Evolutionary conservation across 2,329 filamentous ascomycete species (phyloP).

Genomic region (Paramyrothecium sp.): DNA sequence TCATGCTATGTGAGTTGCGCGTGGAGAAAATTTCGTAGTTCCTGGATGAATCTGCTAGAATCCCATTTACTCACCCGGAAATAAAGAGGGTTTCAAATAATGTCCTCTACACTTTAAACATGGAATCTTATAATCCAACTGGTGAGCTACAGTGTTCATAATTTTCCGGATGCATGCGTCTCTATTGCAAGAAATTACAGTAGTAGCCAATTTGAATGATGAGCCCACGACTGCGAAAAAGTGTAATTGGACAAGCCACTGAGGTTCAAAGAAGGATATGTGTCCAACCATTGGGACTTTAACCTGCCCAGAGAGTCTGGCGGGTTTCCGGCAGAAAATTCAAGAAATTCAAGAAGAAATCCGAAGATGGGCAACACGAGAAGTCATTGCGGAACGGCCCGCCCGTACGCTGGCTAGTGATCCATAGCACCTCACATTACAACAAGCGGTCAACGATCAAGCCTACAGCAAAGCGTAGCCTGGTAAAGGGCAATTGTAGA

Average conservation of each 20-base stretch:
- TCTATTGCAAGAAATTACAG: background rate
- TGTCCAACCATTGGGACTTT: background rate
- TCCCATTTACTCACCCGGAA: background rate
- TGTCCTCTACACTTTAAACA: background rate
- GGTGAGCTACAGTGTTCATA: background rate
- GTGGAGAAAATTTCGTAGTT: slow-evolving; percentile 3
- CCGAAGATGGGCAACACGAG: background rate
- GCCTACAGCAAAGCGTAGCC: too few relatives aligned
- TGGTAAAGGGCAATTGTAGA: too few relatives aligned
- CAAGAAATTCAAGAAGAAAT: background rate
- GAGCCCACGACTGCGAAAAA: background rate
- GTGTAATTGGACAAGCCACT: slow-evolving; percentile 2
- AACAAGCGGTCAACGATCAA: too few relatives aligned
- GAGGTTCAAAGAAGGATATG: background rate
- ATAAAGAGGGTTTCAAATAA: background rate
- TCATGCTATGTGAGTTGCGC: slow-evolving; percentile 1
- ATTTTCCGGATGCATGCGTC: background rate
- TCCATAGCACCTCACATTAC: too few relatives aligned
- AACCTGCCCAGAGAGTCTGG: background rate
- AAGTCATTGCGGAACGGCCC: background rate
- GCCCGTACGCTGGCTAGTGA: too few relatives aligned
- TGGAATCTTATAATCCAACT: slow-evolving; percentile 1
- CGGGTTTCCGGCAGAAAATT: background rate
- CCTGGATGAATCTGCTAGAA: background rate
- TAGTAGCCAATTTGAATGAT: background rate